Evolutionary conservation across 306 rosid genomes (phyloP).

Genomic region (Acacia confusa): DNA sequence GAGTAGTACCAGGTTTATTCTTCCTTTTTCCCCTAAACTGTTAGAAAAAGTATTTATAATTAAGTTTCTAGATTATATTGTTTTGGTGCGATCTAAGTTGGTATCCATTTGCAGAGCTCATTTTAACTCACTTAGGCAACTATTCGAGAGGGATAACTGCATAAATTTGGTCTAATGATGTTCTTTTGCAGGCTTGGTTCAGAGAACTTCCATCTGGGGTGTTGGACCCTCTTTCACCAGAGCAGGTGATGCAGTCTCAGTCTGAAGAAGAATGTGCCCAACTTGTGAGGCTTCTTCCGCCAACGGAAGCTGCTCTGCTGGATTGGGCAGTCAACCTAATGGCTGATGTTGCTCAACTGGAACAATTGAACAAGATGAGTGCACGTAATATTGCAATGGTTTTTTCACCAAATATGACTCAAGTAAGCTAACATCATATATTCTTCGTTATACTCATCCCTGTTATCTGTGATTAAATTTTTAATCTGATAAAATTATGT

Average conservation of each 20-base stretch:
- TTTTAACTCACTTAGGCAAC: not conserved
- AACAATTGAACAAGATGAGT: conserved; percentile 77
- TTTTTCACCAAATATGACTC: conserved; percentile 90
- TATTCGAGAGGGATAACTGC: not conserved
- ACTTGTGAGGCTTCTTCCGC: conserved; percentile 70
- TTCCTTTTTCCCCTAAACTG: not conserved
- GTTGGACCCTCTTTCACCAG: conserved; percentile 75
- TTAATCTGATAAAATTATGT: not conserved
- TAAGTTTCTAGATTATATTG: not conserved
- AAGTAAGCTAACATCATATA: conserved; percentile 47
- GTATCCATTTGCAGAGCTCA: not conserved
- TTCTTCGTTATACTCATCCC: not conserved
- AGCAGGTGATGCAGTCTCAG: conserved; percentile 77
- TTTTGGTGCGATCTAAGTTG: not conserved
- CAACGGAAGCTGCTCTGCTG: conserved; percentile 63
- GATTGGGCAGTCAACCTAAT: conserved; percentile 83
- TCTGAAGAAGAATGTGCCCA: conserved; percentile 69
- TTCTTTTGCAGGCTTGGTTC: conserved; percentile 72
- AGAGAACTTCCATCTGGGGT: conserved; percentile 76
- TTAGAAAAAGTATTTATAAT: not conserved
- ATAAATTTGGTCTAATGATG: conserved; percentile 24
- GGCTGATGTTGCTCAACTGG: conserved; percentile 84
- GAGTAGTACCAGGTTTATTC: conserved; percentile 11
- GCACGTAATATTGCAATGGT: conserved; percentile 87
- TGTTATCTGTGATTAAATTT: not conserved